Percentiles rank a stretch among this genome's conserved stretches.
Evolutionary conservation across 257 asterid species (phyloP).

Genomic region (Penstemon barbatus): DNA sequence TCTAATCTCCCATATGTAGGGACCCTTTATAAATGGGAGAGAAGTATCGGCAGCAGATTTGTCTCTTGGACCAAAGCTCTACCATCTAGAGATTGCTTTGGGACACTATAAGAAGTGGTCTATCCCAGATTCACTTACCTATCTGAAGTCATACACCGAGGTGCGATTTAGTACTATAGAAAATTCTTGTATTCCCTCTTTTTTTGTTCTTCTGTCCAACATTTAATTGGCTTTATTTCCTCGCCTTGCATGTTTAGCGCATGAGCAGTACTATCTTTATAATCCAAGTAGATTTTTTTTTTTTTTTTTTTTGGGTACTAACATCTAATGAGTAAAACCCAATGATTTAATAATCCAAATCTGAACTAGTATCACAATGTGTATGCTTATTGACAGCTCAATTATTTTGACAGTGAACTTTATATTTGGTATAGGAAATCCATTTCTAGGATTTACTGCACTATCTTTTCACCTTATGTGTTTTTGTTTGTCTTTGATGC

Average conservation of each 20-base stretch:
- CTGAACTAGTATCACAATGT: background rate
- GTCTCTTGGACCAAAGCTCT: conserved; percentile 96
- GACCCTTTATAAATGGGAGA: conserved; percentile 75
- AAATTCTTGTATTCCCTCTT: no score
- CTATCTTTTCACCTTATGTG: no score
- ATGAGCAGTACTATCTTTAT: no score
- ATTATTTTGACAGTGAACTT: background rate
- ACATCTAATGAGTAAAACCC: no score
- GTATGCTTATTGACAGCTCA: background rate
- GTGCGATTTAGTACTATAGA: conserved; percentile 30
- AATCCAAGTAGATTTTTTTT: no score
- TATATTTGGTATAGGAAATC: background rate
- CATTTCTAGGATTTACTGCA: no score
- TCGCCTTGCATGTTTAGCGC: no score
- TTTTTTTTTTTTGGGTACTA: no score
- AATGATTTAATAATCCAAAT: no score
- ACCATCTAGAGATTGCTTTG: conserved; percentile 82
- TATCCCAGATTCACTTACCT: conserved; percentile 70
- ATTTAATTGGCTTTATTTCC: no score
- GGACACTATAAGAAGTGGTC: conserved; percentile 90
- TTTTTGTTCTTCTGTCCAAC: no score
- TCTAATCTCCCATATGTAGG: conserved; percentile 38
- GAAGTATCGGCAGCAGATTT: conserved; percentile 83
- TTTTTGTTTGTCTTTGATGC: conserved; percentile 14
- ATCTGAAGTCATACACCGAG: conserved; percentile 78